Evolutionary conservation across 169 alveolate species (phyloP).

Genomic region (Plasmodium berghei): DNA sequence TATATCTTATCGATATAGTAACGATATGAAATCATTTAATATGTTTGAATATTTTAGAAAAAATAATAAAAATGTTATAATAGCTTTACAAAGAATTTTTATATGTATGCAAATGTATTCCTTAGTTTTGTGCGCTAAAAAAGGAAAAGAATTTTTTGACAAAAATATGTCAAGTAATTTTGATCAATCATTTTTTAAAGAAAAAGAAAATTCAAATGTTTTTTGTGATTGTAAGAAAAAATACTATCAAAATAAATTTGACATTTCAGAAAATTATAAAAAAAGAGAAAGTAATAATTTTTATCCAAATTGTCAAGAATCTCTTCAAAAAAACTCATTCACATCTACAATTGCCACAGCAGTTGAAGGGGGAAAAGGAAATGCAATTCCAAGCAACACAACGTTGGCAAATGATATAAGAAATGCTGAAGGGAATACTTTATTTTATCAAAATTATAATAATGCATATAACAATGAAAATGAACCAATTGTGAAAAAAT

Average conservation of each 20-base stretch:
- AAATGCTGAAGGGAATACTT: neutral
- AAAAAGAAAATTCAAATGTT: slow-evolving; percentile 29
- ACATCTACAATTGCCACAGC: neutral
- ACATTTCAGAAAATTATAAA: neutral
- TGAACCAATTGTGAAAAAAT: neutral
- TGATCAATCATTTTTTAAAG: slow-evolving; percentile 24
- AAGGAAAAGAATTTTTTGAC: slow-evolving; percentile 42
- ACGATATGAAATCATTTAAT: slow-evolving; percentile 51
- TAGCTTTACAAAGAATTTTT: slow-evolving; percentile 66
- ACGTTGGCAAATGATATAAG: neutral
- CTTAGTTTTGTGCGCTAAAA: slow-evolving; percentile 51
- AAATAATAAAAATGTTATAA: slow-evolving; percentile 67
- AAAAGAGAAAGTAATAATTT: neutral
- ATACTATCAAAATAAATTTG: neutral
- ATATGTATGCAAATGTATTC: slow-evolving; percentile 72
- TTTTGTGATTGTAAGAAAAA: neutral
- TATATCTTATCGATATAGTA: slow-evolving; percentile 32
- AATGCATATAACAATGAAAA: neutral
- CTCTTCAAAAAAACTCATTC: too few relatives aligned
- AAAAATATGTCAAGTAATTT: slow-evolving; percentile 18
- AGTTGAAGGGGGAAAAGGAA: neutral
- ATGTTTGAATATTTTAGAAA: slow-evolving; percentile 73
- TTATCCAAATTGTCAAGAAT: too few relatives aligned
- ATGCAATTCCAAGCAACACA: neutral
- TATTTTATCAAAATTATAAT: neutral